phyloP scores from a whole-genome alignment of 108 stramenopile genomes.

The Skeletonema tropicum region DNA sequence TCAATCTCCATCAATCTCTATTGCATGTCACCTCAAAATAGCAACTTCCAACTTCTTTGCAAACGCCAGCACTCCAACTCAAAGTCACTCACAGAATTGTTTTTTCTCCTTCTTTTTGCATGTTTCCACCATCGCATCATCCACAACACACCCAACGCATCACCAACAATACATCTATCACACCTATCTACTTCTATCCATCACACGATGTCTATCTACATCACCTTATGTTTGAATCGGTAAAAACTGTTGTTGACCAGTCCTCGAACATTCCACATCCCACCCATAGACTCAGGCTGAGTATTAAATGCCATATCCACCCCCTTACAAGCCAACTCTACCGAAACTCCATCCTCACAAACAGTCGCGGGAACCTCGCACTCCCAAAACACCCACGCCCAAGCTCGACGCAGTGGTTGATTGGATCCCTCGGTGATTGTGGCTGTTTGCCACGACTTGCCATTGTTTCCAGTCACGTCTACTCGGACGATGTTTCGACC shows the following conservation, averaged over 20 bases:
- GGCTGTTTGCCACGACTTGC: conserved; percentile 71
- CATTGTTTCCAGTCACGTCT: conserved; percentile 77
- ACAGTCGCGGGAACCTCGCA: conserved; percentile 73
- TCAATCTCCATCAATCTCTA: too few species aligned
- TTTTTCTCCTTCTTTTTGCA: too few species aligned
- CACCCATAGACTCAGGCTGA: conserved; percentile 76
- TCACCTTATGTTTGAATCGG: conserved; percentile 27
- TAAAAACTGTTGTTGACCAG: conserved; percentile 85
- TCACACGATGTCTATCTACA: too few species aligned
- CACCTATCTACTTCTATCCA: too few species aligned
- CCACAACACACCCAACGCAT: too few species aligned
- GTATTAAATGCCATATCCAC: conserved; percentile 79
- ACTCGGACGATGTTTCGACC: conserved; percentile 89
- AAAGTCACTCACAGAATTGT: too few species aligned
- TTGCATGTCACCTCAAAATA: too few species aligned
- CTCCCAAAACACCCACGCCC: conserved; percentile 93
- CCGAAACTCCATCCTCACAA: conserved; percentile 57
- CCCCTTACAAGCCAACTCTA: conserved; percentile 77
- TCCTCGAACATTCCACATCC: conserved; percentile 86
- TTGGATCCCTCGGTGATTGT: conserved; percentile 65
- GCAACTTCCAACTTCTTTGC: too few species aligned
- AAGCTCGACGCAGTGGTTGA: conserved; percentile 74
- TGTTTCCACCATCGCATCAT: too few species aligned
- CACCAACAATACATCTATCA: too few species aligned
- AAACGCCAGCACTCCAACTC: too few species aligned